phyloP scores from a whole-genome alignment of 345 rosid species.

The Mallotus nudiflorus region DNA sequence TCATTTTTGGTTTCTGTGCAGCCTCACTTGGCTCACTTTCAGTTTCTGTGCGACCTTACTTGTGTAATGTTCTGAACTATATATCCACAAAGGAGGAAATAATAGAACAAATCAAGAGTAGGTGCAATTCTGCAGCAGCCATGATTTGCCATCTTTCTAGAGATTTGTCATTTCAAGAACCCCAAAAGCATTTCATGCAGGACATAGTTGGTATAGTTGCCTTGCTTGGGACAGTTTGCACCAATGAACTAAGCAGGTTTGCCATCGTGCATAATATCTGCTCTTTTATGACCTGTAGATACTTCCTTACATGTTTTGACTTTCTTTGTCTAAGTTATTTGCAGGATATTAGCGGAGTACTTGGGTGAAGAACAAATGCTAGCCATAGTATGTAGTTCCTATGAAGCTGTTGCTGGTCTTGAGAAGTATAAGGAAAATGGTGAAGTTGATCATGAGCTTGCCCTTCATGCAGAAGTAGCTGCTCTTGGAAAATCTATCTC shows the following conservation, averaged over 20 bases:
- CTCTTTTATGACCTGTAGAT: neutral
- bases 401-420: slow-evolving; percentile 30
- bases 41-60: slow-evolving; percentile 40
- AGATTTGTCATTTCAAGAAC: slow-evolving; percentile 10
- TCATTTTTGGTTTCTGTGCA: neutral
- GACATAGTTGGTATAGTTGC: slow-evolving; percentile 53
- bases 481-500: slow-evolving; percentile 38
- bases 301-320: neutral
- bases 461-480: too few species aligned
- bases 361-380: slow-evolving; percentile 71
- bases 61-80: slow-evolving; percentile 19
- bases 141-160: slow-evolving; percentile 35
- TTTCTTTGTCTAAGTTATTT: neutral
- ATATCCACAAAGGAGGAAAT: slow-evolving; percentile 46
- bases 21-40: slow-evolving; percentile 20
- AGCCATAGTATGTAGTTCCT: slow-evolving; percentile 58
- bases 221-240: slow-evolving; percentile 53
- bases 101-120: slow-evolving; percentile 36
- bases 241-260: slow-evolving; percentile 57
- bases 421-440: slow-evolving; percentile 42
- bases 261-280: neutral
- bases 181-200: slow-evolving; percentile 20
- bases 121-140: slow-evolving; percentile 47
- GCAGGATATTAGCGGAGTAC: slow-evolving; percentile 58
- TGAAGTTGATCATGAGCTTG: too few species aligned